Conservation (phyloP, 2,329 filamentous ascomycete species). For the Fusarium sp. region DNA sequence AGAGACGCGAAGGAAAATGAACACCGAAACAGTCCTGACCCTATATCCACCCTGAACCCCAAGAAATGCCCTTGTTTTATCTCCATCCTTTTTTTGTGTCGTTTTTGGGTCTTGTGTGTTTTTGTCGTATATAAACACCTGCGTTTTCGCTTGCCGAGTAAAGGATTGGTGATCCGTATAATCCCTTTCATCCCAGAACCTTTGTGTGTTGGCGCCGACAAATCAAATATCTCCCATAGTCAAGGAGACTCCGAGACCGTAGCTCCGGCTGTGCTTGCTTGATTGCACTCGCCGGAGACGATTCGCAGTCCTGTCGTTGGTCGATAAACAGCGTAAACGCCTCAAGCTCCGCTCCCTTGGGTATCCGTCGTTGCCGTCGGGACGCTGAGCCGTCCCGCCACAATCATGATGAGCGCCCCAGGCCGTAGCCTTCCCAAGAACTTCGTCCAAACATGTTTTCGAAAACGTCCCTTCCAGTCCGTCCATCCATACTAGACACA, state of each 20-base stretch:
- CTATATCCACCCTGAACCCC: slow-evolving; percentile 35
- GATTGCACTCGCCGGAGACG: slow-evolving; percentile 34
- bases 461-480: slow-evolving; percentile 25
- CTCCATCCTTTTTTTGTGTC: slow-evolving; percentile 8
- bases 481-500: slow-evolving; percentile 16
- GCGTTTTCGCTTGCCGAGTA: slow-evolving; percentile 33
- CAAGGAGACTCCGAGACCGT: slow-evolving; percentile 37
- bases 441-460: slow-evolving; percentile 22
- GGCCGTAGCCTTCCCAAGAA: slow-evolving; percentile 30
- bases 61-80: slow-evolving; percentile 36
- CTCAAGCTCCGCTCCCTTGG: slow-evolving; percentile 40
- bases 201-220: slow-evolving; percentile 30
- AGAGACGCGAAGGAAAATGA: slow-evolving; percentile 34
- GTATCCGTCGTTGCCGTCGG: slow-evolving; percentile 40
- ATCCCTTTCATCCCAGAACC: slow-evolving; percentile 29
- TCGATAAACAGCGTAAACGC: slow-evolving; percentile 38
- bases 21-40: slow-evolving; percentile 15
- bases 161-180: slow-evolving; percentile 23
- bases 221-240: slow-evolving; percentile 38
- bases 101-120: slow-evolving; percentile 26
- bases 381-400: slow-evolving; percentile 22
- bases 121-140: slow-evolving; percentile 29
- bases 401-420: slow-evolving; percentile 30
- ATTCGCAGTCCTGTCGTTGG: slow-evolving; percentile 31
- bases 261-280: slow-evolving; percentile 35